These are phyloP conservation scores for Yarrowia yakushimensis DNA, from an alignment of 805 yeast species.

Conservation along the genomic window DNA sequence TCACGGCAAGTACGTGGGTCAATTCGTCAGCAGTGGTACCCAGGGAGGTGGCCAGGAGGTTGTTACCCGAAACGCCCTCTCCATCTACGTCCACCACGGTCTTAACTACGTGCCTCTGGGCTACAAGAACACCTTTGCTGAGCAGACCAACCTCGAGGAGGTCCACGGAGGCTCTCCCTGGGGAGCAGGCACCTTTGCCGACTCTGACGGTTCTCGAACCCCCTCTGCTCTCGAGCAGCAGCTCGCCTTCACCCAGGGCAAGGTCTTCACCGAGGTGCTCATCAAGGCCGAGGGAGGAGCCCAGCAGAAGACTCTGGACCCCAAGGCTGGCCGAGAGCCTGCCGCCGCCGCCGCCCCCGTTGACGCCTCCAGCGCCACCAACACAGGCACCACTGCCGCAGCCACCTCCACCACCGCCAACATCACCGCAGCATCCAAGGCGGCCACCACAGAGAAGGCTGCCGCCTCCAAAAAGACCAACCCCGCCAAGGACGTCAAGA, in stretches of 20 bases:
- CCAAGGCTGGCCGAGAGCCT: constrained; percentile 12
- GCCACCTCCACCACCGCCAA: not conserved
- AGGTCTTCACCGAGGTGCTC: constrained; percentile 51
- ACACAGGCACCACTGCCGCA: not conserved
- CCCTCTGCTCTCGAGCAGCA: constrained; percentile 62
- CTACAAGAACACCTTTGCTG: constrained; percentile 55
- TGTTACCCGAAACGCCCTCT: constrained; percentile 60
- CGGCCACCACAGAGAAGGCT: not conserved
- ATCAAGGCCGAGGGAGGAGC: constrained; percentile 23
- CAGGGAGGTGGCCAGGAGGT: constrained; percentile 82
- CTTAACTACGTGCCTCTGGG: constrained; percentile 78
- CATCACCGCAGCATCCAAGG: not conserved
- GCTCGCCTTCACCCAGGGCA: constrained; percentile 66
- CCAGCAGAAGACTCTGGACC: constrained; percentile 26
- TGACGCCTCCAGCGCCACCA: not conserved
- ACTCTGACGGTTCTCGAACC: constrained; percentile 69
- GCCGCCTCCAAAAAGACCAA: not conserved
- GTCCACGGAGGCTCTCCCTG: constrained; percentile 79
- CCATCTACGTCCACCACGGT: constrained; percentile 75
- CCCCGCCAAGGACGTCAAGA: constrained; percentile 27
- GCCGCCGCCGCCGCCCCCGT: not conserved
- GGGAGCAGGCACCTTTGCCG: constrained; percentile 83
- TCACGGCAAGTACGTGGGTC: constrained; percentile 69
- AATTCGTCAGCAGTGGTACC: constrained; percentile 71
- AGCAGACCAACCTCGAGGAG: constrained; percentile 54